Conservation (phyloP, 192 early-diverging fungal genomes). For the Mortierella hygrophila region DNA sequence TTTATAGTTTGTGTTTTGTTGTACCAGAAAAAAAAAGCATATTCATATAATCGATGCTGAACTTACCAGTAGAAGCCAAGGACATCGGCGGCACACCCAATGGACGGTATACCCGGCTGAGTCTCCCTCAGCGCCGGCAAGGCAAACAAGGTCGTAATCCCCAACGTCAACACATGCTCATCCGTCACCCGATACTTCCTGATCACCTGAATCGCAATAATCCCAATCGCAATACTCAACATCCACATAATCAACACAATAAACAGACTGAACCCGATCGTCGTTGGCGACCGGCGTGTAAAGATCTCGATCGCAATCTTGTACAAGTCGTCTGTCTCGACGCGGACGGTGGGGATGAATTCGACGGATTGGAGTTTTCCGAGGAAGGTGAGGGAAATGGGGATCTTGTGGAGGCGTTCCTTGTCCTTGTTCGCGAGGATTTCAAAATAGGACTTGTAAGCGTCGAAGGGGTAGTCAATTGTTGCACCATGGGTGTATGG, state of each 20-base stretch:
- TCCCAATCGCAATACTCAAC: slow-evolving; percentile 55
- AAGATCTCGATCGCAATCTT: slow-evolving; percentile 58
- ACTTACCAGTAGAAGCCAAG: slow-evolving; percentile 61
- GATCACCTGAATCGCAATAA: slow-evolving; percentile 62
- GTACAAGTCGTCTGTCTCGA: slow-evolving; percentile 31
- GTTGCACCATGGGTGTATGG: slow-evolving; percentile 52
- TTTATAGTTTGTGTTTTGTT: background rate
- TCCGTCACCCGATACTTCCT: slow-evolving; percentile 54
- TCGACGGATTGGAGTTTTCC: slow-evolving; percentile 59
- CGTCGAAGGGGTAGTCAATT: slow-evolving; percentile 64
- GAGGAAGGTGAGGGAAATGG: slow-evolving; percentile 56
- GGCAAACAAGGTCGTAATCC: slow-evolving; percentile 61
- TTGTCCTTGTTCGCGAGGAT: slow-evolving; percentile 54
- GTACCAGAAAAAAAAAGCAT: background rate
- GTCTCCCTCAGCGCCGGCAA: slow-evolving; percentile 51
- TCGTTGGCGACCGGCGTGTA: slow-evolving; percentile 58
- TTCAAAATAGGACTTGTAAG: slow-evolving; percentile 62
- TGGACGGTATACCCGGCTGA: slow-evolving; percentile 60
- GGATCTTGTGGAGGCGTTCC: slow-evolving; percentile 55
- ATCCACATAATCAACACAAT: slow-evolving; percentile 66
- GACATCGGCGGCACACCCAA: slow-evolving; percentile 63
- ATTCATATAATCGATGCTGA: background rate
- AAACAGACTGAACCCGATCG: slow-evolving; percentile 62
- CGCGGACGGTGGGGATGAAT: slow-evolving; percentile 51
- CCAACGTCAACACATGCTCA: slow-evolving; percentile 59